phyloP scores from a whole-genome alignment of 202 grass and related monocot species.

The Sporobolus alterniflorus region DNA sequence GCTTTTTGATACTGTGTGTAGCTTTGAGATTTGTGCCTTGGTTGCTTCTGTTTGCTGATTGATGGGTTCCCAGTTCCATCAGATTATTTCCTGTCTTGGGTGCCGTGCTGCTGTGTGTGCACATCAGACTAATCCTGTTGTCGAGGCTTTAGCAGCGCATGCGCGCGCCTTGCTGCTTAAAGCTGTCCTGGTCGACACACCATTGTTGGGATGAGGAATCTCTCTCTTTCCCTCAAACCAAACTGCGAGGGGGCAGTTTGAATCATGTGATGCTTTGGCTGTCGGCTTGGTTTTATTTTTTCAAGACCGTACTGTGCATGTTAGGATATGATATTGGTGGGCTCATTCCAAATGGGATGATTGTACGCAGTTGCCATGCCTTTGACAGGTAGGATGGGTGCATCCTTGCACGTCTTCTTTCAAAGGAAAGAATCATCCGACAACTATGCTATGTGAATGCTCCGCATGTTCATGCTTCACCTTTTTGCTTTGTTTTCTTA shows the following conservation, averaged over 20 bases:
- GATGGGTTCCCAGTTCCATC: too few species aligned
- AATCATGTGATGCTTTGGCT: conserved; percentile 25
- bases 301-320: background rate
- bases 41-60: too few species aligned
- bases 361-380: background rate
- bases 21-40: background rate
- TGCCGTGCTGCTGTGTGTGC: background rate
- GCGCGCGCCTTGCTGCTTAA: conserved; percentile 26
- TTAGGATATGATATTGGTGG: conserved; percentile 5
- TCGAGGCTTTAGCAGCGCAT: conserved; percentile 32
- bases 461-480: background rate
- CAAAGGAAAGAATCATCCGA: background rate
- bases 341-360: conserved; percentile 33
- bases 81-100: too few species aligned
- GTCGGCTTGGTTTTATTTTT: conserved; percentile 13
- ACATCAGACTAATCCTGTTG: conserved; percentile 28
- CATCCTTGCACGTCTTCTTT: background rate
- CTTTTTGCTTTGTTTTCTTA: background rate
- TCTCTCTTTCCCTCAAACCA: conserved; percentile 32
- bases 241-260: conserved; percentile 23
- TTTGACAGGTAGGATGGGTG: conserved; percentile 13
- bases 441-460: background rate
- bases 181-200: conserved; percentile 24
- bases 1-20: too few species aligned
- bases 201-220: conserved; percentile 35